A percentile compares a stretch with the other conserved stretches of the same genome.
These are phyloP conservation scores for Saxophila tyrrhenica DNA, from an alignment of 495 filamentous ascomycete species.

Conservation along the genomic window DNA sequence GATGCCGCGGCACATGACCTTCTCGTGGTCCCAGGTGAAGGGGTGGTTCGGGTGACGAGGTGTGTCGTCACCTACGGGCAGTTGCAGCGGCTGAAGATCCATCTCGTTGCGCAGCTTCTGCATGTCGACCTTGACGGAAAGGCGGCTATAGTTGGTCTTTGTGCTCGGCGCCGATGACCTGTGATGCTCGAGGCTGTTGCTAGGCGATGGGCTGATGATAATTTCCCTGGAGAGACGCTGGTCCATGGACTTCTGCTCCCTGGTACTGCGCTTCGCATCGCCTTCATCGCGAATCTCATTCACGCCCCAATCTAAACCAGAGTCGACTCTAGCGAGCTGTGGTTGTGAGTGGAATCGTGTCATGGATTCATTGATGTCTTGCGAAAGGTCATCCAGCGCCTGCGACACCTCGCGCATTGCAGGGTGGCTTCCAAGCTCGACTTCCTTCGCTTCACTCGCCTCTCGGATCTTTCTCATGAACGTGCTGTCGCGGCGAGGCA, in stretches of 20 bases:
- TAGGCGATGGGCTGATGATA: not conserved
- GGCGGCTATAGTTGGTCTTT: not conserved
- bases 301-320: not conserved
- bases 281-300: not conserved
- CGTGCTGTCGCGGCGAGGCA: not conserved
- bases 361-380: not conserved
- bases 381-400: not conserved
- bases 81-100: not conserved
- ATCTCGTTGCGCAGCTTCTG: not conserved
- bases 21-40: conserved; percentile 1
- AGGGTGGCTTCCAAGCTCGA: not conserved
- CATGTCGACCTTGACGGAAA: not conserved
- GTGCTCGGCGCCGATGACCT: not conserved
- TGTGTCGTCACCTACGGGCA: not conserved
- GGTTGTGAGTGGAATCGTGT: not conserved
- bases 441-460: not conserved
- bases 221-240: not conserved
- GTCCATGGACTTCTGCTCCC: not conserved
- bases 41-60: not conserved
- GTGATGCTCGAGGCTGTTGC: not conserved
- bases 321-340: not conserved
- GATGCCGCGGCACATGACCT: conserved; percentile 1
- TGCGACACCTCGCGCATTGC: not conserved
- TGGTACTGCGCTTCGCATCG: not conserved
- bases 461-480: not conserved